phyloP scores from a whole-genome alignment of 805 yeast genomes.

The Kodamaea kakaduensis region DNA sequence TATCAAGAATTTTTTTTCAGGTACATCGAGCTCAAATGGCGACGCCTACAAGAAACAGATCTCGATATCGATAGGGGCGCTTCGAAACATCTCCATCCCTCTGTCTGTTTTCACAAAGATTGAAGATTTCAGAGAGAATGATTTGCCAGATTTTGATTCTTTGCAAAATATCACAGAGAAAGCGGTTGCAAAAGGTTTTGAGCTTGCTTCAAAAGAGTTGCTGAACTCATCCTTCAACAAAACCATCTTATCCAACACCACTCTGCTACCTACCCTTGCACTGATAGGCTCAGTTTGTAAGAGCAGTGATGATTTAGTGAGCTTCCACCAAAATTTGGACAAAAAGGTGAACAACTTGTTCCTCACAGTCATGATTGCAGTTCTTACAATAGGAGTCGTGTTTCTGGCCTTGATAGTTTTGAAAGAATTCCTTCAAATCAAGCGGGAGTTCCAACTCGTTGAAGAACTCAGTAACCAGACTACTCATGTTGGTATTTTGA shows the following conservation, averaged over 20 bases:
- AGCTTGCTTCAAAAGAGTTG: conserved; percentile 39
- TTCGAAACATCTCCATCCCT: conserved; percentile 64
- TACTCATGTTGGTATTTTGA: conserved; percentile 4
- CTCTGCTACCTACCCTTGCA: conserved; percentile 1
- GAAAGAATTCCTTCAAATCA: conserved; percentile 48
- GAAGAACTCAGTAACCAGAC: conserved; percentile 5
- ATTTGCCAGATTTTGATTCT: conserved; percentile 62
- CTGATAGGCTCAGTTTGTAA: conserved; percentile 26
- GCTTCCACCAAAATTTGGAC: conserved; percentile 31
- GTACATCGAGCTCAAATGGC: conserved; percentile 24
- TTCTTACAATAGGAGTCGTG: conserved; percentile 17
- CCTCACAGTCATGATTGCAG: conserved; percentile 35
- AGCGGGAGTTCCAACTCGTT: conserved; percentile 33
- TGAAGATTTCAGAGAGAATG: conserved; percentile 39
- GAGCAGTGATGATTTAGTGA: conserved; percentile 34
- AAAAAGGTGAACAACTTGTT: conserved; percentile 31
- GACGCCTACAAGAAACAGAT: conserved; percentile 39
- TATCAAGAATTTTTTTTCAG: conserved; percentile 50
- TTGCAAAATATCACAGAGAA: conserved; percentile 57
- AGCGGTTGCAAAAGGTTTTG: conserved; percentile 59
- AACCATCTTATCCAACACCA: not conserved
- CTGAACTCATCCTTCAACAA: conserved; percentile 21
- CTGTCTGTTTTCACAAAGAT: conserved; percentile 56
- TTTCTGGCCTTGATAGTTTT: conserved; percentile 42
- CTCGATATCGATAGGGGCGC: conserved; percentile 51